Base-by-base conservation (phyloP, 1,284 basidiomycete genomes). In the Xanthoconium separans region DNA sequence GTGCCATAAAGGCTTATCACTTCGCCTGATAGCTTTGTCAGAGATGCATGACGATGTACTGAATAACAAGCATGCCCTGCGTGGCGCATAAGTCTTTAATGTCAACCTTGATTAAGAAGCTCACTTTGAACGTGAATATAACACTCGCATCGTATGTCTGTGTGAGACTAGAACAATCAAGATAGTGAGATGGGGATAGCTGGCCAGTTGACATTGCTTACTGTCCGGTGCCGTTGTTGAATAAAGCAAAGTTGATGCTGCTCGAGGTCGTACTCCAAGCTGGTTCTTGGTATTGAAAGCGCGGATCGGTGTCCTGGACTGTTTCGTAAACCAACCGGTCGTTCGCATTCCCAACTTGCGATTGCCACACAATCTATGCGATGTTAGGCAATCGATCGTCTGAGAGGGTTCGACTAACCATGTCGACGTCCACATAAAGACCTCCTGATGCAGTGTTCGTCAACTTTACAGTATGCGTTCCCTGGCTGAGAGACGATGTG, bases 161-260 rank as follows among this genome's bases (percentile, higher is more conserved):
- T 0, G 74, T 74, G 34, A 55, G 51, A 27, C 72, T 73, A 27
- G 16, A 34, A 43, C 10, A 7, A 33, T 24, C 9, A 34, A 52
- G 30, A 29, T 6, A 8, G 7, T 58, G 39, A 56, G 42, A 27
- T 22, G 18, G 1, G 16, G 27, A 42, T 50, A 42, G 41, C 12
- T 30, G 8, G 9, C 11, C 3, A n/a, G 22, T 31, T 36, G 4
- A 16, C 15, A 42, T 44, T 12, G 36, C 73, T 68, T 47, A 75
- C 72, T 73, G 71, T 36, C 70, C 73, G 37, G 64, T 67, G 10
- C 61, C 62, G 30, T 69, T 67, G 27, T 22, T 51, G 37, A 71
- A 69, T 4, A 68, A 41, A 29, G 47, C 45, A 15, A 69, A 57
- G 42, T 68, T 52, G 24, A 65, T 6, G 44, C 36, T 5, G 22